Percentiles rank a stretch among this genome's conserved stretches.
Evolutionary conservation across 2,329 filamentous ascomycete genomes (phyloP).

Genomic region (Boeremia exigua): DNA sequence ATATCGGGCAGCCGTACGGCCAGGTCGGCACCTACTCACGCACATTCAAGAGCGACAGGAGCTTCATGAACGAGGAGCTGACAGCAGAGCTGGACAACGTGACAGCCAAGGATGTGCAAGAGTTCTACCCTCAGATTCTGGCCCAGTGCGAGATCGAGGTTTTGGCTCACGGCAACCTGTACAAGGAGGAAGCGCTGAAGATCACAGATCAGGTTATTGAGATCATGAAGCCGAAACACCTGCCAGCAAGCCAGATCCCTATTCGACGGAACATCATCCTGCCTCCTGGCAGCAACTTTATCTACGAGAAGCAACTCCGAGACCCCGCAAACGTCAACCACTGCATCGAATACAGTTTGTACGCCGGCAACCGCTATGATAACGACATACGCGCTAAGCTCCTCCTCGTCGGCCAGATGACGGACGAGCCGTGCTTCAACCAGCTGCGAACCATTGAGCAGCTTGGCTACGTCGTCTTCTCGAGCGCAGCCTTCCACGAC

Average conservation of each 20-base stretch:
- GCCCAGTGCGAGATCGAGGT: conserved; percentile 87
- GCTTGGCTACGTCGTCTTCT: conserved; percentile 95
- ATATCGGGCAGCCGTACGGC: conserved; percentile 85
- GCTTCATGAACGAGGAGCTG: conserved; percentile 80
- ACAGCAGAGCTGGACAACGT: conserved; percentile 77
- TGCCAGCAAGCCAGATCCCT: conserved; percentile 81
- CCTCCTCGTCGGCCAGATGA: conserved; percentile 84
- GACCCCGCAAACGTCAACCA: conserved; percentile 82
- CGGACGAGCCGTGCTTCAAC: conserved; percentile 92
- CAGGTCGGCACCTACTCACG: conserved; percentile 84
- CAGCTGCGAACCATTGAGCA: conserved; percentile 96
- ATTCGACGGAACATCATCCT: conserved; percentile 78
- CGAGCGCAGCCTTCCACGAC: conserved; percentile 74
- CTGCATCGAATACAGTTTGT: conserved; percentile 58
- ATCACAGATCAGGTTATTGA: conserved; percentile 83
- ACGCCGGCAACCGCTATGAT: conserved; percentile 60
- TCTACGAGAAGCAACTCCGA: conserved; percentile 80
- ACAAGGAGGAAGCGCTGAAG: conserved; percentile 89
- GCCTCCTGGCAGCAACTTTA: conserved; percentile 79
- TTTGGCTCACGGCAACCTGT: conserved; percentile 88
- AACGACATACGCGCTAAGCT: conserved; percentile 75
- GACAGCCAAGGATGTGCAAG: conserved; percentile 73
- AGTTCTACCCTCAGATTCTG: conserved; percentile 81
- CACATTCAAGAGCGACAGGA: conserved; percentile 78
- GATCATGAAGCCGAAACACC: conserved; percentile 72